Percentiles rank a stretch among this genome's conserved stretches.
Evolutionary conservation across 352 stramenopile species (phyloP).

Genomic region (Blastocystis sp.): DNA sequence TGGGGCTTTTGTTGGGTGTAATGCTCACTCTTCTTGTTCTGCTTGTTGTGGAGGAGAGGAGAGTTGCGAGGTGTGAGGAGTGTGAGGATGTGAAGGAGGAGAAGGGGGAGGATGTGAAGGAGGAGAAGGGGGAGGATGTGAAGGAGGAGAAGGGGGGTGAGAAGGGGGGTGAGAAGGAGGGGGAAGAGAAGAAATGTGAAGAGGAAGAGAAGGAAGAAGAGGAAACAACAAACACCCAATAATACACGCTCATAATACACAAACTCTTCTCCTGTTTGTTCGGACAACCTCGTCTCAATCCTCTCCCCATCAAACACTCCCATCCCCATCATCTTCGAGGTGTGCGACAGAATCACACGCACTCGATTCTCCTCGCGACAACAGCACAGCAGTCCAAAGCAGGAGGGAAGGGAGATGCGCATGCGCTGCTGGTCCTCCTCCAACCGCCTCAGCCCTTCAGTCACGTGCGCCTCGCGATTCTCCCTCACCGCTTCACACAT

Average conservation of each 20-base stretch:
- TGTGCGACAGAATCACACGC: background rate
- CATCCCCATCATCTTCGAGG: conserved; percentile 45
- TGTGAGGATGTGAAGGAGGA: background rate
- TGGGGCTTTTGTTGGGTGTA: conserved; percentile 6
- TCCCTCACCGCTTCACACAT: background rate
- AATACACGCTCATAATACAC: conserved; percentile 7
- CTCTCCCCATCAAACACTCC: background rate
- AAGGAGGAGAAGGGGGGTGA: background rate
- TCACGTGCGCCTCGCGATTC: background rate
- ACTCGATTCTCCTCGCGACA: background rate
- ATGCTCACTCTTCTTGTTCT: background rate
- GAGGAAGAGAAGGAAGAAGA: background rate
- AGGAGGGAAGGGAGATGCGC: conserved; percentile 7
- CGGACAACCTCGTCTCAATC: background rate
- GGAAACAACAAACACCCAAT: conserved; percentile 30
- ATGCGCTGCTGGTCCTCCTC: conserved; percentile 24
- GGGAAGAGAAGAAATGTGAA: conserved; percentile 4
- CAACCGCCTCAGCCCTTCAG: background rate
- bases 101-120: background rate
- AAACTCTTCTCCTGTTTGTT: background rate
- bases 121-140: background rate
- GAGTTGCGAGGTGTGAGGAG: background rate
- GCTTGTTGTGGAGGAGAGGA: conserved; percentile 3
- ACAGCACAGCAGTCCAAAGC: conserved; percentile 11
- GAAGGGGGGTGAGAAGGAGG: background rate